phyloP scores from a whole-genome alignment of 2,329 filamentous ascomycete genomes.

The Cucurbitaria berberidis region DNA sequence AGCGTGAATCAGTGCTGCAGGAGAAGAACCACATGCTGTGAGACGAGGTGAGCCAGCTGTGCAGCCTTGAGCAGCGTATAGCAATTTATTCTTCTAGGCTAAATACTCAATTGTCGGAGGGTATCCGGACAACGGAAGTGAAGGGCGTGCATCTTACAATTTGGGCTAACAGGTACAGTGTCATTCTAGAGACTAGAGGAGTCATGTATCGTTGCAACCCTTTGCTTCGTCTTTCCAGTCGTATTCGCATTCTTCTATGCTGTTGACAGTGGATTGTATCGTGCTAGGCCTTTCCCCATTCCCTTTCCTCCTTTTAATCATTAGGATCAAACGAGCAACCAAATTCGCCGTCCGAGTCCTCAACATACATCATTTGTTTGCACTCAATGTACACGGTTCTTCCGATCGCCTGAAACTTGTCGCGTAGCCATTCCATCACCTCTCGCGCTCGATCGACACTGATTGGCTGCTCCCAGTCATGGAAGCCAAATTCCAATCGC shows the following conservation, averaged over 20 bases:
- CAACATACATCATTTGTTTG: constrained; percentile 5
- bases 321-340: not conserved
- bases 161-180: not conserved
- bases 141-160: not conserved
- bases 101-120: not conserved
- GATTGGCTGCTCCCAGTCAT: constrained; percentile 8
- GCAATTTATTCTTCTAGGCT: too few species aligned
- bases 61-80: too few species aligned
- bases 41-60: too few species aligned
- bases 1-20: too few species aligned
- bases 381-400: constrained; percentile 7
- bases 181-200: not conserved
- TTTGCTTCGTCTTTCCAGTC: not conserved
- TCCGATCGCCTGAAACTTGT: constrained; percentile 1
- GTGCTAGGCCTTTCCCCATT: not conserved
- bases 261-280: not conserved
- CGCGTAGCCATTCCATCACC: constrained; percentile 8
- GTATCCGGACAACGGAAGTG: not conserved
- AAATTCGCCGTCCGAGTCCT: not conserved
- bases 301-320: not conserved
- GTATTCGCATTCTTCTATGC: not conserved
- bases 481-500: constrained; percentile 10
- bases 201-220: not conserved
- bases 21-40: too few species aligned
- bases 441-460: constrained; percentile 6